These are phyloP conservation scores for Ehretia macrophylla DNA, from an alignment of 257 asterid genomes.

Conservation along the genomic window DNA sequence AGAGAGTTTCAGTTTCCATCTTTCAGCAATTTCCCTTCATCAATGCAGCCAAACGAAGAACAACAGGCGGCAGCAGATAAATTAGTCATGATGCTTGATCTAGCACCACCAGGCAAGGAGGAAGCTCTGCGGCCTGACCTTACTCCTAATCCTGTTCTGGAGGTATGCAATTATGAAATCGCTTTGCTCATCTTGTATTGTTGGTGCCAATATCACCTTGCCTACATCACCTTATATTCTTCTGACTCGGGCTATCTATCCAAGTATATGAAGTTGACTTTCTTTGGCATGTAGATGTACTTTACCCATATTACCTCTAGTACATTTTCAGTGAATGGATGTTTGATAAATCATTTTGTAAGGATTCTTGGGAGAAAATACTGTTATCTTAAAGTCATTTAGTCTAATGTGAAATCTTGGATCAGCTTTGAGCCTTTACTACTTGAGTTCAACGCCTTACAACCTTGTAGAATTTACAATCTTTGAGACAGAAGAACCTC, in stretches of 20 bases:
- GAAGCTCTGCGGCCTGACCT: conserved; percentile 75
- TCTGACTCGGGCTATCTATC: not conserved
- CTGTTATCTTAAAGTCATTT: too few relatives aligned
- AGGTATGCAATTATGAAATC: conserved; percentile 37
- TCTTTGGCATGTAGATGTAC: not conserved
- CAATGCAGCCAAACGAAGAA: conserved; percentile 76
- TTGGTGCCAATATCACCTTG: not conserved
- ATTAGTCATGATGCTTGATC: conserved; percentile 83
- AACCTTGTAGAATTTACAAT: too few relatives aligned
- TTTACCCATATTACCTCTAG: too few relatives aligned
- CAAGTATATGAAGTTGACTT: not conserved
- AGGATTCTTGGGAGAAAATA: too few relatives aligned
- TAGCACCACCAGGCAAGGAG: conserved; percentile 72
- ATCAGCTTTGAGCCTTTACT: too few relatives aligned
- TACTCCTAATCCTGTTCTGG: conserved; percentile 86
- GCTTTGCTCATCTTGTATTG: not conserved
- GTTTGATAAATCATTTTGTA: too few relatives aligned
- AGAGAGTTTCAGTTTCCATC: conserved; percentile 96
- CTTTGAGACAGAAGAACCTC: too few relatives aligned
- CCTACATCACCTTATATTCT: not conserved
- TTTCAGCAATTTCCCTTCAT: conserved; percentile 69
- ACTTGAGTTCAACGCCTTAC: too few relatives aligned
- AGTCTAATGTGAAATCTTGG: too few relatives aligned
- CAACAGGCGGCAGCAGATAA: conserved; percentile 90
- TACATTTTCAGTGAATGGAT: too few relatives aligned